These are phyloP conservation scores for Rhododendron williamsianum DNA, from an alignment of 148 eudicot genomes.

Conservation along the genomic window DNA sequence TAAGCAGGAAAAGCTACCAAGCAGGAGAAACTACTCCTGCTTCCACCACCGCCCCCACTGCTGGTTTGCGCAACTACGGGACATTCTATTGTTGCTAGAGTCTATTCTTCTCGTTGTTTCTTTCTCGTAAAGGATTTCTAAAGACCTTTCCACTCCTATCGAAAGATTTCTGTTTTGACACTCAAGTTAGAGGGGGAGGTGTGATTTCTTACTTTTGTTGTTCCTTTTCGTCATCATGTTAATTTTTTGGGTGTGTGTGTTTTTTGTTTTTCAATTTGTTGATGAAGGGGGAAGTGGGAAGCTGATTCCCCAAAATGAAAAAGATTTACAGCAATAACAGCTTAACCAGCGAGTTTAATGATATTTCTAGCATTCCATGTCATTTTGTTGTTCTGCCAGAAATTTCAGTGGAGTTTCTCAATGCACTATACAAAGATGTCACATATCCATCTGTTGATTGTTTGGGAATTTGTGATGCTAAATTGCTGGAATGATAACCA, in stretches of 20 bases:
- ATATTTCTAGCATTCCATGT: not conserved
- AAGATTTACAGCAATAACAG: not conserved
- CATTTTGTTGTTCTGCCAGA: not conserved
- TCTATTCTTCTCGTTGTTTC: no score
- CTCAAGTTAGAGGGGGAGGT: not conserved
- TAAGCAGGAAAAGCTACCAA: no score
- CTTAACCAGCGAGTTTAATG: not conserved
- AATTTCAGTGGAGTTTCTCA: not conserved
- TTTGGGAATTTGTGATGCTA: constrained; percentile 2
- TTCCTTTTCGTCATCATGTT: not conserved
- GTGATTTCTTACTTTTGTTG: not conserved
- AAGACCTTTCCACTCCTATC: not conserved
- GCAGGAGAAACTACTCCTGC: no score
- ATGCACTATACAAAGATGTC: not conserved
- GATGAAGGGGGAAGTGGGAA: not conserved
- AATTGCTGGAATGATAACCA: not conserved
- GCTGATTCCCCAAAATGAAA: not conserved
- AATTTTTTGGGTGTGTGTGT: not conserved
- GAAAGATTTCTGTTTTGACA: not conserved
- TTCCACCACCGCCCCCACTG: no score
- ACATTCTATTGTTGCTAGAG: no score
- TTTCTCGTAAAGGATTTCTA: not conserved
- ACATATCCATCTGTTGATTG: not conserved
- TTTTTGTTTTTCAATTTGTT: not conserved
- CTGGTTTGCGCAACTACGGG: no score